These are phyloP conservation scores for Penicillium olsonii DNA, from an alignment of 2,329 filamentous ascomycete genomes.

Conservation along the genomic window DNA sequence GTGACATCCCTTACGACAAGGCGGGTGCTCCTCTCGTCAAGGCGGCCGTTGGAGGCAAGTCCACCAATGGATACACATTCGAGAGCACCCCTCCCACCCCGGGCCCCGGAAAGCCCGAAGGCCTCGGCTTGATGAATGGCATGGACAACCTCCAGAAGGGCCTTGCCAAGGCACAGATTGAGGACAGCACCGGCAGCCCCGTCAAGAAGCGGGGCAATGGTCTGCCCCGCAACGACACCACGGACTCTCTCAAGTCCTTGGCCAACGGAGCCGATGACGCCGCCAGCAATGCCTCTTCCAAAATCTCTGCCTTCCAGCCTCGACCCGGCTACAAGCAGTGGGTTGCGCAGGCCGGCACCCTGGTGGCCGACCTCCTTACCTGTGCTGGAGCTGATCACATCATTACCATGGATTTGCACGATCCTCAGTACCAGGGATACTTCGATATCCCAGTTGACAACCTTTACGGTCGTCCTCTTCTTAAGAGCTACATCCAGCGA, in stretches of 20 bases:
- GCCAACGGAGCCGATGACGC: slow-evolving; percentile 63
- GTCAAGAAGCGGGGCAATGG: slow-evolving; percentile 48
- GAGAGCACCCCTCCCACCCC: slow-evolving; percentile 90
- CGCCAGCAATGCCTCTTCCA: slow-evolving; percentile 56
- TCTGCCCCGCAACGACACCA: slow-evolving; percentile 40
- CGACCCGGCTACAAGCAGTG: slow-evolving; percentile 97
- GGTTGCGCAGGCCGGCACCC: slow-evolving; percentile 94
- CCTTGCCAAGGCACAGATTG: slow-evolving; percentile 67
- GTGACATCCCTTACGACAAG: slow-evolving; percentile 97
- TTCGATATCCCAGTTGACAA: slow-evolving; percentile 99
- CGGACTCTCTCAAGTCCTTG: slow-evolving; percentile 40
- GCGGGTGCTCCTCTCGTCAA: slow-evolving; percentile 82
- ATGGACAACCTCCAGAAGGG: slow-evolving; percentile 71
- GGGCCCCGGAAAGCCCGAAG: slow-evolving; percentile 68
- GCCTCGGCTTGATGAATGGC: slow-evolving; percentile 65
- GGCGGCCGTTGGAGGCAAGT: slow-evolving; percentile 49
- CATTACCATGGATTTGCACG: slow-evolving; percentile 96
- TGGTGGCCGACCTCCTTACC: slow-evolving; percentile 90
- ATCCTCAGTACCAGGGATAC: slow-evolving; percentile 97
- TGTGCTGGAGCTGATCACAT: slow-evolving; percentile 95
- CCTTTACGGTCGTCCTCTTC: slow-evolving; percentile 67
- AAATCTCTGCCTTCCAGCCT: slow-evolving; percentile 68
- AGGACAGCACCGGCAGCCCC: slow-evolving; percentile 50
- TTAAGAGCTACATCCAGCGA: slow-evolving; percentile 70
- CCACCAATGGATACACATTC: slow-evolving; percentile 71